Percentiles rank a stretch among this genome's conserved stretches.
Conservation (phyloP, 2,329 filamentous ascomycete genomes). For the Stylonectria norvegica region DNA sequence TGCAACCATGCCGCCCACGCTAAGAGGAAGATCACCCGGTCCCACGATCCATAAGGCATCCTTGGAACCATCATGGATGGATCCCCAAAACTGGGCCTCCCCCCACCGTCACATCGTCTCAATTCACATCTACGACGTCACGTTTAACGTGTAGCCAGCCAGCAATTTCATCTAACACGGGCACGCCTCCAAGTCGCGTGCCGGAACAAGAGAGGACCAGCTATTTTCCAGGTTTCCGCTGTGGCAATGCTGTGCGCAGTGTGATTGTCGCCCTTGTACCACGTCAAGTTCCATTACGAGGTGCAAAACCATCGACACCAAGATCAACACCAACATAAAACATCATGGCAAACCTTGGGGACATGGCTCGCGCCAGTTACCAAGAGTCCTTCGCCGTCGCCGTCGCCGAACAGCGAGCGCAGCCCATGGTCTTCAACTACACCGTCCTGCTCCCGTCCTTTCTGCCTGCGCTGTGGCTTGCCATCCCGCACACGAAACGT, state of each 20-base stretch:
- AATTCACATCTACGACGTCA: neutral
- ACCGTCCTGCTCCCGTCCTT: slow-evolving; percentile 45
- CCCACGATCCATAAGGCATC: too few relatives aligned
- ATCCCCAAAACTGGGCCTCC: neutral
- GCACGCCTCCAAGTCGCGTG: neutral
- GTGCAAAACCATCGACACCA: neutral
- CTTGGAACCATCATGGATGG: neutral
- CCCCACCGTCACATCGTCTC: neutral
- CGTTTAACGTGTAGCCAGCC: too few relatives aligned
- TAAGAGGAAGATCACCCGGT: neutral
- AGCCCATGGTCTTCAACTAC: slow-evolving; percentile 52
- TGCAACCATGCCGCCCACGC: too few relatives aligned
- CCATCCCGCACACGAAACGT: slow-evolving; percentile 50
- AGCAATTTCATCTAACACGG: too few relatives aligned
- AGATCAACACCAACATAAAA: slow-evolving; percentile 5
- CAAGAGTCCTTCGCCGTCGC: slow-evolving; percentile 35
- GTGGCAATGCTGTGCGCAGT: neutral
- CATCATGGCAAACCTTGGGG: slow-evolving; percentile 20
- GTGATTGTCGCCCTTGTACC: neutral
- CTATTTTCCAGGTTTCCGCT: neutral
- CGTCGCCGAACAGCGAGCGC: slow-evolving; percentile 37
- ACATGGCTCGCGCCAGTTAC: slow-evolving; percentile 32
- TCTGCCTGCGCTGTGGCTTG: slow-evolving; percentile 52
- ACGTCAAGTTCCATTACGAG: neutral
- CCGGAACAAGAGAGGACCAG: neutral